Base-by-base conservation (phyloP, 164 flowering plant genomes). In the Echeveria elegans region DNA sequence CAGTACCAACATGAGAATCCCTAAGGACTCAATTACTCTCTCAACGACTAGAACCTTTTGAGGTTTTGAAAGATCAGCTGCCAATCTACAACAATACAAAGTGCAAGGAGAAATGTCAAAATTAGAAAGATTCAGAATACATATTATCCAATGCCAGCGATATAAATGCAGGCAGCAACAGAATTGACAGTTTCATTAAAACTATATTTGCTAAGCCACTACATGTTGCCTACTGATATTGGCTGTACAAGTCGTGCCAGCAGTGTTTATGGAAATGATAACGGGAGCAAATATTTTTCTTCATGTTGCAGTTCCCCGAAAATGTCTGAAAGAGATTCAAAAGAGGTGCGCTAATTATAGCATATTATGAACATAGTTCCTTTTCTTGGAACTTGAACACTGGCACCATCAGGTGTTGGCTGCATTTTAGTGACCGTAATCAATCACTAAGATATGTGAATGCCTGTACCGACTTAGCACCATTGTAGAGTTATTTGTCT, bases 1-100 rank as follows among this genome's bases (percentile, higher is more conserved):
- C 98, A 45, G 97, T 91, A 64, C 98, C 98, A 66, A 94, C 98
- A 58, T 91, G 75, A 58, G 96, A 94, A 75, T 88, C 93, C 34
- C 98, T 70, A 94, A 80, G n/a, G 95, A 79, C 74, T 91, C 97
- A 24, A 94, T 86, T 59, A 94, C 98, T 78, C 98, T 83, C 76
- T 94, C 98, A 63, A 94, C 86, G 67, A 94, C 87, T 45, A 91
- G 79, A 68, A 94, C 96, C 76, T 86, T 94, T 66, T 91, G 97
- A 28, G 92, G 79, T 75, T 85, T 89, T 48, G 85, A 72, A 68
- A 91, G 79, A 72, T 82, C 82, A 64, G 89, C 92, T 60, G 92
- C 68, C 40, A 94, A 80, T 69, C 98, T 94, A 31, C 72, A 80
- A 65, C 29, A 68, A 71, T 52, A 59, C 61, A 36, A 71, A 53